Evolutionary conservation across 805 yeast species (phyloP), one percentile per base, ranked within the genome.

Genomic region (Metschnikowia borealis): DNA sequence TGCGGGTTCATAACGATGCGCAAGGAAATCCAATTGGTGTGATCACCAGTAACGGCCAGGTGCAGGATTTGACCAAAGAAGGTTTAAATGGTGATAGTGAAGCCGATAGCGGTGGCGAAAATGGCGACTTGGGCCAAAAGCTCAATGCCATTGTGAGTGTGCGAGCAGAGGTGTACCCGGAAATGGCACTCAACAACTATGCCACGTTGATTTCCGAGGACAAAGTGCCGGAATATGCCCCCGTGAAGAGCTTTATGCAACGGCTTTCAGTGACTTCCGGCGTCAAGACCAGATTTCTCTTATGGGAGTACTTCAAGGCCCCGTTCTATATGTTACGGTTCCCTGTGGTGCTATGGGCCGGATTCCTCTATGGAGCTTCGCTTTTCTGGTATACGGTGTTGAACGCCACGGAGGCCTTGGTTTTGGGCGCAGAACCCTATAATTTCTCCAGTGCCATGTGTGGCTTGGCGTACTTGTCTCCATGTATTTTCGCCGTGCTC

Each of bases 401-500:
- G 42, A 60, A 60, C 44, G 64, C 62, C 31, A 60, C 64, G 3
- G 61, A 57, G 45, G 61, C 64, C 10, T 43, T 55, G 31, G 62
- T 60, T 13, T 54, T 60, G 21, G 46, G 57, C 33, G 77, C 68
- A 3, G 66, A 64, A 5, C 84, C 83, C n/a, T 81, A 81, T 63
- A 72, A 78, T 60, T 80, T 80, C 58, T 65, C 75, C 5, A 55
- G 78, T 14, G 32, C 58, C 38, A 53, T 53, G 58, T 50, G 54
- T 23, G 58, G 56, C 7, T 55, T 55, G 56, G 56, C 56, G 13
- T 55, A 55, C 48, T 36, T 55, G 29, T 53, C 56, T 5, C 58
- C 58, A 4, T 50, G 54, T 31, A 55, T 55, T 14, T 55, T 55
- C 18, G 56, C 52, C 21, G 38, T 53, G 42, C 31, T 53, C 13